These are phyloP conservation scores for Plasmodium gonderi DNA, from an alignment of 169 alveolate species.

Conservation along the genomic window DNA sequence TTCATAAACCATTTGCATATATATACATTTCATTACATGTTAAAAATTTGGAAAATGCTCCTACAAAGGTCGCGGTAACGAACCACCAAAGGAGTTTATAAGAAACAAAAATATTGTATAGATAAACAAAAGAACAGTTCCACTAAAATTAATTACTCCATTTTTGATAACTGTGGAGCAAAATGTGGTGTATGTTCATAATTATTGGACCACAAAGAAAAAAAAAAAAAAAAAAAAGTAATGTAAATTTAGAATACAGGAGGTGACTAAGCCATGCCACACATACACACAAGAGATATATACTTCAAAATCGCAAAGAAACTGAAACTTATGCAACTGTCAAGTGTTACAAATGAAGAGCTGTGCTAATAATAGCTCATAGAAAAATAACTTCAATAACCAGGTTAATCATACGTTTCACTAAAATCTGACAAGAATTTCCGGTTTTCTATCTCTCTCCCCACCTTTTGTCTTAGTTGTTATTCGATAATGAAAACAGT, in stretches of 20 bases:
- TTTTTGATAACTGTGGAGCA: neutral
- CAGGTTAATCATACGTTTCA: neutral
- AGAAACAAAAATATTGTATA: neutral
- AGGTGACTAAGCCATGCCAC: too few relatives aligned
- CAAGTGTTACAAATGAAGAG: too few relatives aligned
- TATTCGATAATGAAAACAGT: neutral
- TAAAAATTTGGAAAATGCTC: neutral
- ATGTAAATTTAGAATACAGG: too few relatives aligned
- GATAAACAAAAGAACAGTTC: neutral
- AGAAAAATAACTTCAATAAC: neutral
- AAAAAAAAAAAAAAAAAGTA: neutral
- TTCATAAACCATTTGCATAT: neutral
- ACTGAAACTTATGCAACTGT: neutral
- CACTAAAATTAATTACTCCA: neutral
- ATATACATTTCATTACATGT: neutral
- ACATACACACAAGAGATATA: neutral
- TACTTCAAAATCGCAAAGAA: neutral
- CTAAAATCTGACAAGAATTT: constrained; percentile 41
- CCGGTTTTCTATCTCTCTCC: neutral
- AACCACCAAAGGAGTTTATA: neutral
- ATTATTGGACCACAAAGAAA: neutral
- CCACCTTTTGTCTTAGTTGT: neutral
- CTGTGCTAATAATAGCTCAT: neutral
- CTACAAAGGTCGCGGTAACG: neutral
- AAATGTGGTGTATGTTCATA: neutral